These are phyloP conservation scores for Ustilago trichophora DNA, from an alignment of 1,284 basidiomycete species.

Conservation along the genomic window DNA sequence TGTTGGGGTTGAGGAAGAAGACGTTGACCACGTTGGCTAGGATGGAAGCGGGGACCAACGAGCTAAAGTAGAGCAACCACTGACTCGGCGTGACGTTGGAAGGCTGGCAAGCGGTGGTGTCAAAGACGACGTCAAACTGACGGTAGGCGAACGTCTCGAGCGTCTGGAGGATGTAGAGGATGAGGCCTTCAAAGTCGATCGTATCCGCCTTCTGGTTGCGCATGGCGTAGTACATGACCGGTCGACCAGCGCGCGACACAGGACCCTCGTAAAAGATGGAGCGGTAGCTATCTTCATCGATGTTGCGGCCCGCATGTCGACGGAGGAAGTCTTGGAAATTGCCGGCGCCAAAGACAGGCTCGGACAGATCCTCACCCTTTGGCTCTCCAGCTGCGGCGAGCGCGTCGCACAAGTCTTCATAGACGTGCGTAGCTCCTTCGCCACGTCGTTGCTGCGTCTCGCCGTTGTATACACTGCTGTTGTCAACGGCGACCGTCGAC, in stretches of 20 bases:
- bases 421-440: constrained; percentile 28
- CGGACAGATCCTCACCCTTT: constrained; percentile 34
- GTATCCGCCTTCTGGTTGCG: constrained; percentile 78
- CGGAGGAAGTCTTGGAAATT: constrained; percentile 56
- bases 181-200: constrained; percentile 83
- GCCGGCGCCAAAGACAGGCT: constrained; percentile 26
- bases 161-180: constrained; percentile 66
- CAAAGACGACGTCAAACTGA: constrained; percentile 55
- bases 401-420: constrained; percentile 51
- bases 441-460: constrained; percentile 5
- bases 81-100: constrained; percentile 51
- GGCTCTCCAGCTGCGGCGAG: constrained; percentile 52
- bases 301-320: constrained; percentile 48
- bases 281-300: constrained; percentile 51
- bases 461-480: constrained; percentile 1
- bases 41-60: constrained; percentile 48
- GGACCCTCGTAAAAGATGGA: constrained; percentile 56
- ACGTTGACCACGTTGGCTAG: constrained; percentile 49
- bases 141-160: constrained; percentile 42
- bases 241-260: constrained; percentile 63
- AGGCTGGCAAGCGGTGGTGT: constrained; percentile 48
- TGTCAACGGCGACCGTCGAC: not conserved
- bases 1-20: constrained; percentile 59
- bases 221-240: constrained; percentile 69
- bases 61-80: constrained; percentile 58